Base-by-base conservation (phyloP, 2,329 filamentous ascomycete species). In the Verticillium albo-atrum region DNA sequence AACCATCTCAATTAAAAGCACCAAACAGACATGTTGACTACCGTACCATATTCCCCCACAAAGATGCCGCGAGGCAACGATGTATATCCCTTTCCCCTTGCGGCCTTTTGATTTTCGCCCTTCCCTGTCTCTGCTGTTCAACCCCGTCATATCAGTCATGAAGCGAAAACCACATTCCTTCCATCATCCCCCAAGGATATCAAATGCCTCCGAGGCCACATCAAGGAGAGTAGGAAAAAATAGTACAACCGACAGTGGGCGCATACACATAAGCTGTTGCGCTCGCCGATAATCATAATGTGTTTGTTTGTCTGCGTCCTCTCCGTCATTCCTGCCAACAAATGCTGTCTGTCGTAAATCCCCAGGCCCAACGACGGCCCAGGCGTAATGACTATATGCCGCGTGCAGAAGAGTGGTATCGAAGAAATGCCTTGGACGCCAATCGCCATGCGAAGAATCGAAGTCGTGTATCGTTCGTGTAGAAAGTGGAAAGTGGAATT, bases 391-490 rank as follows among this genome's bases (percentile, higher is more conserved):
- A 23, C n/a, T 34, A 14, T 20, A 17, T 54, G 27, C 27, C n/a
- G 20, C 23, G 4, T 26, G 54, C 26, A 57, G 63, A 63, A 58
- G 64, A 66, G 66, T 54, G 58, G 56, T 58, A 62, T 64, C 56
- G 60, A 63, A 58, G 58, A 66, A 70, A 76, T 73, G 72, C 74
- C 73, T 65, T 67, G 72, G 54, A 56, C 54, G 54, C 54, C 54
- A 37, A 56, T 50, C 70, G 74, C 75, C 72, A 77, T 78, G 75
- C 75, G 25, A 25, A 60, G 65, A 58, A 55, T 54, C 59, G 42
- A 58, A 60, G 62, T 61, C 60, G 62, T 60, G 61, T 66, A 64
- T 68, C 64, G 42, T 27, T 32, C 28, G 50, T 60, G 34, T 7
- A 27, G 32, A 57, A 57, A 55, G 50, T 53, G 57, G 60, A 30